Evolutionary conservation across 352 stramenopile species (phyloP), one percentile per base, ranked within the genome.

Genomic region (Globisporangium echinulatum): DNA sequence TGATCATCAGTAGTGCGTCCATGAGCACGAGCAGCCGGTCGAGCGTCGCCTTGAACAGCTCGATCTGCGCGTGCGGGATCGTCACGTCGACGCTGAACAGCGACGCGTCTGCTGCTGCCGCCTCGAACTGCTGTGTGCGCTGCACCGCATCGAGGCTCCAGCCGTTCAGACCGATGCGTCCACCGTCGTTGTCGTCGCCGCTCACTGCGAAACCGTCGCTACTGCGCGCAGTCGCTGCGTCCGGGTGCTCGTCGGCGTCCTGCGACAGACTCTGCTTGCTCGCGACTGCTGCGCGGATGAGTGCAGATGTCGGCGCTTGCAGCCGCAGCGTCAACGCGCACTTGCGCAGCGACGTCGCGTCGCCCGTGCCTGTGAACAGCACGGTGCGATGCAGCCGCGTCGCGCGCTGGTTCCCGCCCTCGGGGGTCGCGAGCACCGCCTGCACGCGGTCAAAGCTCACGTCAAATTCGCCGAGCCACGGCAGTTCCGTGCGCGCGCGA

Each of bases 1-100:
- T 94, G 51, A 95, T 95, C 75, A 89, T 87, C 61, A 95, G 56
- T 1, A 95, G 65, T 10, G 84, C 82, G 59, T 95, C 86, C 61
- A 92, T 90, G 3, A 95, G 64, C 25, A 95, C 75, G 77, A 95
- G 88, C 47, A 95, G 65, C 3, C 86, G 80, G 57, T 90, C 82
- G 49, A 91, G 68, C 10, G 79, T 85, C 5, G 72, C 57, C 59
- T 92, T 93, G 39, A 75, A 75, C 42, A 95, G 66, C 7, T 79
- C 65, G 37, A 86, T 65, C 19, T 64, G 81, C 0, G 84, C 77
- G 33, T 71, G 69, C 2, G 82, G 82, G 8, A 95, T 71, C 0
- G 56, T 55, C 14, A 95, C 78, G 47, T 85, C 70, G 33, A 93
- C 58, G 17, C 74, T 76, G 49, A 88, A 83, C 6, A 89, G 53